Evolutionary conservation across 768 basidiomycete species (phyloP), one percentile per base, ranked within the genome.

Genomic region (Suillus alpinus): DNA sequence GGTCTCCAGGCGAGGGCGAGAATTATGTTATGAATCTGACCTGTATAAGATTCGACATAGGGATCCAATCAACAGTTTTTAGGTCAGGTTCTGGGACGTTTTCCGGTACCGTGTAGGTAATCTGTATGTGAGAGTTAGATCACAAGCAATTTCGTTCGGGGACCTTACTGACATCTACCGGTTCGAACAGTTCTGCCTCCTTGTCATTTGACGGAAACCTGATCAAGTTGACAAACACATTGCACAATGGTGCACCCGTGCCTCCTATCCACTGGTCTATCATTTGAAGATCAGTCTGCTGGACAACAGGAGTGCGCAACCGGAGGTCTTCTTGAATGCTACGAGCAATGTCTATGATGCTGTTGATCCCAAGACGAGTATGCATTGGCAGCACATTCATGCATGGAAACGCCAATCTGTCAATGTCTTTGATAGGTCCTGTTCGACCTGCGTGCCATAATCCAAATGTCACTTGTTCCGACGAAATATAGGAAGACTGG

Each of bases 381-480:
- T 70, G 67, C 52, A 81, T 63, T 29, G 80, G 80, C 20, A 81
- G 60, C 9, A 80, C 71, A 59, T 82, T 81, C 68, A 79, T 71
- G 62, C 78, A 80, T n/a, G 81, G 80, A 18, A 76, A 63, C 4
- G 77, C 78, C n/a, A 82, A 62, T 39, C 68, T 71, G 32, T 75
- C 76, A 23, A 78, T 67, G 20, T 73, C 67, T 29, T 73, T 67
- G 23, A 77, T 44, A 12, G 69, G 50, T 12, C 77, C 75, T 14
- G 76, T 76, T 47, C 81, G 69, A 29, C 81, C 79, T 6, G 76
- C 76, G 55, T 81, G 80, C 81, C 81, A 82, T 16, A 82, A 71
- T 4, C 80, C 80, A 55, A 82, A 78, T 7, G 73, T 77, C 2
- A 75, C 71, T 20, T 63, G 63, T 14, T 65, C 62, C 20, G 72